Evolutionary conservation across 345 rosid genomes (phyloP).

Genomic region (Moringa oleifera): DNA sequence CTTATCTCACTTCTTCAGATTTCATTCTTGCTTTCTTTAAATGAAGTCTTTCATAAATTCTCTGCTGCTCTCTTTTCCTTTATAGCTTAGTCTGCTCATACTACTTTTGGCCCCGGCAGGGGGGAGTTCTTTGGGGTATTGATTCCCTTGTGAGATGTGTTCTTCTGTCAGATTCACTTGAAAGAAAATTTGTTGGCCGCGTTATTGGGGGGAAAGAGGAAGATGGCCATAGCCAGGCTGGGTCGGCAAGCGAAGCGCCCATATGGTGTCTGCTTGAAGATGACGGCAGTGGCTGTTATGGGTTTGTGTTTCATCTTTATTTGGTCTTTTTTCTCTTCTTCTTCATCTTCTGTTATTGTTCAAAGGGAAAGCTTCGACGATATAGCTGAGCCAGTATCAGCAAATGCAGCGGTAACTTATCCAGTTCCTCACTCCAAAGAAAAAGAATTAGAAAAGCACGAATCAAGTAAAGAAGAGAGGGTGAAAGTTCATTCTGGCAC

Average conservation of each 20-base stretch:
- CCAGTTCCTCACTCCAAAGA: constrained; percentile 8
- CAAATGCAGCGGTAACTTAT: constrained; percentile 26
- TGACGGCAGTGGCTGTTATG: constrained; percentile 59
- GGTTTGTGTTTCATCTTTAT: constrained; percentile 82
- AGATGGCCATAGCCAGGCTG: constrained; percentile 60
- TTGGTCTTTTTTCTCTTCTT: constrained; percentile 69
- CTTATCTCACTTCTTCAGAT: not conserved
- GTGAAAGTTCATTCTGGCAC: constrained; percentile 31
- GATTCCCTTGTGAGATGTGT: constrained; percentile 4
- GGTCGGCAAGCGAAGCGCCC: constrained; percentile 75
- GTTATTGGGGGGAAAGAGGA: constrained; percentile 20
- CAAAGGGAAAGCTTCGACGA: constrained; percentile 88
- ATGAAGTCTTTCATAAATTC: no score
- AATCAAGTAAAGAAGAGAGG: constrained; percentile 23
- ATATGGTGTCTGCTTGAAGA: constrained; percentile 61
- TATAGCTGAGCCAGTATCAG: constrained; percentile 69
- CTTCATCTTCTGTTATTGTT: constrained; percentile 56
- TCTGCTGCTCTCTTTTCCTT: no score
- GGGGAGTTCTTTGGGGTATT: not conserved
- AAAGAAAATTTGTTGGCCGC: constrained; percentile 7
- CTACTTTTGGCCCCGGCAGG: constrained; percentile 2
- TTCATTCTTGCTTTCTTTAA: not conserved
- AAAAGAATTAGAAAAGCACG: constrained; percentile 27
- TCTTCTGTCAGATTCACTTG: constrained; percentile 4
- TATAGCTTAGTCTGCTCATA: no score